These are phyloP conservation scores for Xylaria acuta DNA, from an alignment of 495 filamentous ascomycete species.

Conservation along the genomic window DNA sequence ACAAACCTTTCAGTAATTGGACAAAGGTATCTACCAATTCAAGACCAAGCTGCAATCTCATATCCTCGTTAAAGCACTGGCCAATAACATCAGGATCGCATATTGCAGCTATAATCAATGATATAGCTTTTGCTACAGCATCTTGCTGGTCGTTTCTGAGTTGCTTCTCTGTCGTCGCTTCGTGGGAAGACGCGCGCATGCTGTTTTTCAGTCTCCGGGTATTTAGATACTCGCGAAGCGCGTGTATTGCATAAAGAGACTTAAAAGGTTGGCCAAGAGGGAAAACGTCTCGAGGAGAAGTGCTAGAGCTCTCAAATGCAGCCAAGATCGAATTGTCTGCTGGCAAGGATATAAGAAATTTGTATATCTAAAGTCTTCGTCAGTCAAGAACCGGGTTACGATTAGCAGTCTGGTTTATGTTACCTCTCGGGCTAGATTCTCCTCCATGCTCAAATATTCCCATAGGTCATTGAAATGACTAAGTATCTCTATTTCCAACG, in stretches of 20 bases:
- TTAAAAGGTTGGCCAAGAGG: constrained; percentile 74
- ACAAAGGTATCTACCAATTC: constrained; percentile 51
- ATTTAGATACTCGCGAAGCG: constrained; percentile 59
- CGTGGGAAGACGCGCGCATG: constrained; percentile 50
- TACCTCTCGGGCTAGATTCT: constrained; percentile 73
- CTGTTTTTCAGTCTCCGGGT: constrained; percentile 37
- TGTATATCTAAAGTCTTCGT: constrained; percentile 65
- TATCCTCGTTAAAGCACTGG: constrained; percentile 44
- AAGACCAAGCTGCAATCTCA: constrained; percentile 49
- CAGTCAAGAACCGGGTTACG: constrained; percentile 19
- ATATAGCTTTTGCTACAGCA: constrained; percentile 45
- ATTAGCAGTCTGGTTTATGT: constrained; percentile 16
- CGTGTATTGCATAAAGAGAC: constrained; percentile 74
- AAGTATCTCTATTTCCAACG: constrained; percentile 76
- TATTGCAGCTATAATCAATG: constrained; percentile 55
- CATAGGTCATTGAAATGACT: constrained; percentile 88
- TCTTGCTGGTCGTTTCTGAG: constrained; percentile 33
- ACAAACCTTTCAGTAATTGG: constrained; percentile 51
- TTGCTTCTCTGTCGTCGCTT: constrained; percentile 26
- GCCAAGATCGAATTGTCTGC: constrained; percentile 67
- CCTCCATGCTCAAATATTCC: constrained; percentile 77
- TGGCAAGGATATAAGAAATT: constrained; percentile 76
- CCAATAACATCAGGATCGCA: constrained; percentile 49
- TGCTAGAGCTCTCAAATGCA: constrained; percentile 61
- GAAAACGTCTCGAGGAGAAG: constrained; percentile 65